Percentiles rank a stretch among this genome's conserved stretches.
These are phyloP conservation scores for Starmerella vitae DNA, from an alignment of 805 yeast species.

Conservation along the genomic window DNA sequence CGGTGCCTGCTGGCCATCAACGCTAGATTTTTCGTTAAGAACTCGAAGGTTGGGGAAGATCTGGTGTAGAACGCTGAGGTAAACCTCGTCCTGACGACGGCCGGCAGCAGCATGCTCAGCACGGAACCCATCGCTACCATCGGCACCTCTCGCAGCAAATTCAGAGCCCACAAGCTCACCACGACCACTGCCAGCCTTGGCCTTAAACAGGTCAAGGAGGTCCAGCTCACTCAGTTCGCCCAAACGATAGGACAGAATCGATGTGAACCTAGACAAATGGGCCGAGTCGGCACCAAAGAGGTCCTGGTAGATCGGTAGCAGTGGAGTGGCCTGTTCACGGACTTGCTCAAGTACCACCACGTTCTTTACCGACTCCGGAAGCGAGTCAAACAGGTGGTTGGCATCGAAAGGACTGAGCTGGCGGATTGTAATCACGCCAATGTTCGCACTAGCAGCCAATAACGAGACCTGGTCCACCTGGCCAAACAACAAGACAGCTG, in stretches of 20 bases:
- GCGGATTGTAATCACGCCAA: slow-evolving; percentile 44
- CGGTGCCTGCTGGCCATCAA: slow-evolving; percentile 38
- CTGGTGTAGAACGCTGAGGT: slow-evolving; percentile 60
- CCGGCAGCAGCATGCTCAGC: slow-evolving; percentile 30
- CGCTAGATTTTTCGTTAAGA: slow-evolving; percentile 43
- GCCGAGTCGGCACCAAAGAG: slow-evolving; percentile 42
- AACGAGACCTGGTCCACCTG: slow-evolving; percentile 32
- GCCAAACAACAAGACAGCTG: slow-evolving; percentile 53
- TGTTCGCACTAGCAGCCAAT: slow-evolving; percentile 26
- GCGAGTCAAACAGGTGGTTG: slow-evolving; percentile 33
- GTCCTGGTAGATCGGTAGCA: slow-evolving; percentile 64
- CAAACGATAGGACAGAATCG: slow-evolving; percentile 45
- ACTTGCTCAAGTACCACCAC: slow-evolving; percentile 61
- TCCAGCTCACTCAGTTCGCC: slow-evolving; percentile 32
- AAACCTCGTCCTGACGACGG: slow-evolving; percentile 53
- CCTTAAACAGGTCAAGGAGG: slow-evolving; percentile 23
- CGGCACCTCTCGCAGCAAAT: background rate
- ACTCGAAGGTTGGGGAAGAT: slow-evolving; percentile 46
- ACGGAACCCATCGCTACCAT: background rate
- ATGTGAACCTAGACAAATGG: slow-evolving; percentile 16
- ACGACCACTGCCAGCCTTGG: slow-evolving; percentile 2
- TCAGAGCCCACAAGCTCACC: slow-evolving; percentile 11
- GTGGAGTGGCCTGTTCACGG: slow-evolving; percentile 31
- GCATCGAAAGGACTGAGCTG: slow-evolving; percentile 64
- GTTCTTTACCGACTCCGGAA: slow-evolving; percentile 44